phyloP scores from a whole-genome alignment of 495 filamentous ascomycete genomes.

The Cryomyces minteri region DNA sequence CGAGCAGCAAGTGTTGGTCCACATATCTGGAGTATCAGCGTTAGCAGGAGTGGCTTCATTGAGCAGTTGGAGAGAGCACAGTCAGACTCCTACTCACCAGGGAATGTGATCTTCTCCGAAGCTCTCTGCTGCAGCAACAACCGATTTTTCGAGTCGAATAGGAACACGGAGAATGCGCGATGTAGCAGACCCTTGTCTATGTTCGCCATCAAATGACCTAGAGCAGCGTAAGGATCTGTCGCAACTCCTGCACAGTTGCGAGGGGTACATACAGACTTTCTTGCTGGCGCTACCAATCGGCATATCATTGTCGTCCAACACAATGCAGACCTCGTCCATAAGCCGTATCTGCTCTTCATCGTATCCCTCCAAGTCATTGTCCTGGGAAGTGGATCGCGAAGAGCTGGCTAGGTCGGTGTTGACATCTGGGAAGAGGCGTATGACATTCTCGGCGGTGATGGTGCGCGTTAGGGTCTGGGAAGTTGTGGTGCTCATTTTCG shows the following conservation, averaged over 20 bases:
- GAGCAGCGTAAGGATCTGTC: neutral
- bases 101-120: constrained; percentile 96
- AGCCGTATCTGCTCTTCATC: constrained; percentile 93
- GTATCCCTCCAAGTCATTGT: constrained; percentile 53
- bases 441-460: constrained; percentile 73
- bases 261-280: constrained; percentile 66
- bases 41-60: neutral
- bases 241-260: neutral
- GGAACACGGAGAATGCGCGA: constrained; percentile 92
- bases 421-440: constrained; percentile 87
- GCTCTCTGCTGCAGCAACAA: constrained; percentile 92
- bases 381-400: constrained; percentile 15
- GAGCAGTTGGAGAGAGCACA: too few relatives aligned
- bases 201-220: constrained; percentile 88
- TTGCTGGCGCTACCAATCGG: constrained; percentile 97
- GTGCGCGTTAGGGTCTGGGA: constrained; percentile 21
- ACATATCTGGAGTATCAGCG: constrained; percentile 42
- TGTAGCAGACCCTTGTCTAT: constrained; percentile 90
- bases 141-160: constrained; percentile 78
- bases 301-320: constrained; percentile 75
- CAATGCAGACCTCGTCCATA: constrained; percentile 99
- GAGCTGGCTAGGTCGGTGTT: constrained; percentile 54
- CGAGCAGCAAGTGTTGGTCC: constrained; percentile 99
- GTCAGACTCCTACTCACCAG: constrained; percentile 12
- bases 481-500: constrained; percentile 32